Conservation (phyloP, 1,139 yeast species). For the Geotrichum aggregatum region DNA sequence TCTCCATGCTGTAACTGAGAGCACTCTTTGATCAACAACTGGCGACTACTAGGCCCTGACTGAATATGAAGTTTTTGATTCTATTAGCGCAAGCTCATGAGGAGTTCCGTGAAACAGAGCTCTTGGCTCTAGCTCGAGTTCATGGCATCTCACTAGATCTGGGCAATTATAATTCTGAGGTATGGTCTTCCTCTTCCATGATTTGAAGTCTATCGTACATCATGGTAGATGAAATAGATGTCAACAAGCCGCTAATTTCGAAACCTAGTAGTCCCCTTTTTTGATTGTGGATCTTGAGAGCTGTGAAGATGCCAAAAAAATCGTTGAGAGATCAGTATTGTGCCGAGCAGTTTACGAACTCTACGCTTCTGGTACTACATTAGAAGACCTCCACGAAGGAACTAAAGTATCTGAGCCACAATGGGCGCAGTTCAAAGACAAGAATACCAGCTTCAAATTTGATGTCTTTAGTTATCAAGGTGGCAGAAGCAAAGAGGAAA, state of each 20-base stretch:
- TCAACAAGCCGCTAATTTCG: constrained; percentile 1
- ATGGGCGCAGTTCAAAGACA: constrained; percentile 23
- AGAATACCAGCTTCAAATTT: constrained; percentile 56
- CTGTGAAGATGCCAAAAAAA: constrained; percentile 62
- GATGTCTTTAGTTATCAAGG: constrained; percentile 77
- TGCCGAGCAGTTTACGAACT: constrained; percentile 76
- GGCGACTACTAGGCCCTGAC: not conserved
- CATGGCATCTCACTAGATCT: constrained; percentile 57
- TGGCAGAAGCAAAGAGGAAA: constrained; percentile 51
- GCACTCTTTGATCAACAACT: no score
- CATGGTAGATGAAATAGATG: no score
- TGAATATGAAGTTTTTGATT: constrained; percentile 54
- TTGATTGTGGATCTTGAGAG: constrained; percentile 57
- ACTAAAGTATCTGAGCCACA: constrained; percentile 39
- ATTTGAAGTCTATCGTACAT: no score
- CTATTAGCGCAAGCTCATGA: constrained; percentile 82
- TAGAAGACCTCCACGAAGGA: constrained; percentile 55
- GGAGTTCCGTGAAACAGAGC: constrained; percentile 73
- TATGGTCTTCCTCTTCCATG: constrained; percentile 9
- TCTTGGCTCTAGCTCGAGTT: constrained; percentile 75
- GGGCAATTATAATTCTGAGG: constrained; percentile 50
- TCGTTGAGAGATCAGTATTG: constrained; percentile 65
- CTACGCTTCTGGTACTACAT: constrained; percentile 66
- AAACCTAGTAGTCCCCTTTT: constrained; percentile 51
- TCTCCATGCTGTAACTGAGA: not conserved